Percentiles rank a stretch among this genome's conserved stretches.
These are phyloP conservation scores for Schwanniomyces yamadae DNA, from an alignment of 805 yeast genomes.

Conservation along the genomic window DNA sequence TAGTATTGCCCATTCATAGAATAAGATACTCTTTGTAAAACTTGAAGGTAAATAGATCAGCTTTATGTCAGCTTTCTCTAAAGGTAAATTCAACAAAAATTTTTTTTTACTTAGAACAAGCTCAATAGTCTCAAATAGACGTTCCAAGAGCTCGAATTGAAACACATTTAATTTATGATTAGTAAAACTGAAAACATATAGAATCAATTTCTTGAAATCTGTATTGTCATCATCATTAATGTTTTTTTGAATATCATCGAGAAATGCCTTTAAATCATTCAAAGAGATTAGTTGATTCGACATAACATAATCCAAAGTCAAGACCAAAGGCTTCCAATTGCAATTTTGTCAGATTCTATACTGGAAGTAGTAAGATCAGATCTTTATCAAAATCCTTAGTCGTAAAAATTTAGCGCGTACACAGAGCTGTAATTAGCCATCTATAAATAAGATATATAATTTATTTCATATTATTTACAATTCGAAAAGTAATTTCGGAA, in stretches of 20 bases:
- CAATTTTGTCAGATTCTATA: too few relatives aligned
- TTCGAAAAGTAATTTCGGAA: too few relatives aligned
- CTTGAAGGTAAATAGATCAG: slow-evolving; percentile 1
- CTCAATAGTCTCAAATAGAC: slow-evolving; percentile 30
- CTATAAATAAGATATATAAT: too few relatives aligned
- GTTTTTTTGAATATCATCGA: slow-evolving; percentile 33
- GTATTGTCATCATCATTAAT: slow-evolving; percentile 28
- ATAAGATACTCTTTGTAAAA: slow-evolving; percentile 4
- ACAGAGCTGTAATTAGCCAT: too few relatives aligned
- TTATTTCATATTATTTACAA: too few relatives aligned
- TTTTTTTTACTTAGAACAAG: slow-evolving; percentile 32
- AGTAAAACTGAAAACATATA: slow-evolving; percentile 34
- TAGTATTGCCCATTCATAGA: slow-evolving; percentile 31
- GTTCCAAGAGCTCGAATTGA: slow-evolving; percentile 14
- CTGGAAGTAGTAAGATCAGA: too few relatives aligned
- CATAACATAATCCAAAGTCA: slow-evolving; percentile 4
- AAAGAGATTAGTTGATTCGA: slow-evolving; percentile 19
- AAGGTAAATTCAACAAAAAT: slow-evolving; percentile 19
- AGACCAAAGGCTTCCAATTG: too few relatives aligned
- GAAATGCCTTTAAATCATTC: slow-evolving; percentile 29
- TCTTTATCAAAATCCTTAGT: too few relatives aligned
- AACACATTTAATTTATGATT: slow-evolving; percentile 16
- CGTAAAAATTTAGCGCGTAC: too few relatives aligned
- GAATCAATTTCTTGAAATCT: slow-evolving; percentile 34
- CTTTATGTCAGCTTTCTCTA: slow-evolving; percentile 12